phyloP scores from a whole-genome alignment of 2,329 filamentous ascomycete species.

The Penicillium sp. region DNA sequence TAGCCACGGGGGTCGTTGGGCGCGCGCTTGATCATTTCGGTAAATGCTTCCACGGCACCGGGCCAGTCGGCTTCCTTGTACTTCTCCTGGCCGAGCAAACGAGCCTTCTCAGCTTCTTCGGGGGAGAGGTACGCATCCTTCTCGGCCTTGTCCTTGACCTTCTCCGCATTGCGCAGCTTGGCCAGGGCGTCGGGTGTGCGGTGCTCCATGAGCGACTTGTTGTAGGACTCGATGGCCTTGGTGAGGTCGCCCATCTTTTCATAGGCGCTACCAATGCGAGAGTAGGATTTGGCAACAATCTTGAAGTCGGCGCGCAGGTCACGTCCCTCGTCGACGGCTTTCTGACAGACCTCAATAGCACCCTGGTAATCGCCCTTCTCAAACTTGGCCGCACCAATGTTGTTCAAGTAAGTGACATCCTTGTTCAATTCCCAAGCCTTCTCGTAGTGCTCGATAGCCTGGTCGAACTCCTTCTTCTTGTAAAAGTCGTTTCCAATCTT shows the following conservation, averaged over 20 bases:
- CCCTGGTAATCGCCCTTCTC: constrained; percentile 94
- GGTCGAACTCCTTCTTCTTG: constrained; percentile 97
- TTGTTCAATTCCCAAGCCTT: constrained; percentile 94
- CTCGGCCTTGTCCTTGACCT: constrained; percentile 73
- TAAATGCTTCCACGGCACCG: constrained; percentile 88
- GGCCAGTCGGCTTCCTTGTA: constrained; percentile 98
- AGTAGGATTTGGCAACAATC: constrained; percentile 96
- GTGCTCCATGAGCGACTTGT: constrained; percentile 93
- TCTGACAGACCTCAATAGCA: constrained; percentile 79
- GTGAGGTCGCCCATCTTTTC: constrained; percentile 81
- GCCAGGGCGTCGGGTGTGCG: constrained; percentile 89
- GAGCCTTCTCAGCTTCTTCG: constrained; percentile 88
- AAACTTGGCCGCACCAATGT: constrained; percentile 88
- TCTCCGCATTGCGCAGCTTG: constrained; percentile 89
- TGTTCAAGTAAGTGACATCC: constrained; percentile 97
- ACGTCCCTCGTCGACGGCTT: constrained; percentile 87
- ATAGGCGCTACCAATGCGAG: constrained; percentile 88
- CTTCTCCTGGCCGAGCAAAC: constrained; percentile 90
- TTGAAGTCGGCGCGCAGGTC: constrained; percentile 94
- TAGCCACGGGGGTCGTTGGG: constrained; percentile 91
- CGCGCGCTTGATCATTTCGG: constrained; percentile 93
- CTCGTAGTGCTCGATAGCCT: constrained; percentile 88
- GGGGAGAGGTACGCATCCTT: constrained; percentile 83
- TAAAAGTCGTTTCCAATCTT: constrained; percentile 89
- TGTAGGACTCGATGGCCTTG: constrained; percentile 83